phyloP scores from a whole-genome alignment of 208 protist species.

The Leishmania martiniquensis region DNA sequence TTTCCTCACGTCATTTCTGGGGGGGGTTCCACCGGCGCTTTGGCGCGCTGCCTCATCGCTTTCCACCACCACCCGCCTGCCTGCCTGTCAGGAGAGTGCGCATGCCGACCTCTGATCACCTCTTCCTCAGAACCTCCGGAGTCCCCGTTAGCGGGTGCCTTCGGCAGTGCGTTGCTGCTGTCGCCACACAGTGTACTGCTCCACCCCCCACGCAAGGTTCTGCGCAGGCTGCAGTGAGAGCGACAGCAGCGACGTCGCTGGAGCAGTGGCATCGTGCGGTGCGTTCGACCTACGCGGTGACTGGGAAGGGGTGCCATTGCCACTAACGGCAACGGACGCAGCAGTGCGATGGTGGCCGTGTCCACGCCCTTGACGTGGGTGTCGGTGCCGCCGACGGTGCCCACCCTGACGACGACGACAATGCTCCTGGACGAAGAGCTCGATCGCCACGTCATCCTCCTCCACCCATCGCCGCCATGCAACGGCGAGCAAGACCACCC shows the following conservation, averaged over 20 bases:
- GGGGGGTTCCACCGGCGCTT: not conserved
- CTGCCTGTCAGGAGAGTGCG: not conserved
- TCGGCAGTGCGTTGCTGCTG: conserved; percentile 1
- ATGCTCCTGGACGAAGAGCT: conserved; percentile 20
- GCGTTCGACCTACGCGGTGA: not conserved
- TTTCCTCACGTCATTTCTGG: not conserved
- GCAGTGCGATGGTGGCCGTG: not conserved
- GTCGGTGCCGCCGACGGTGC: not conserved
- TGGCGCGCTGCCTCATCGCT: not conserved
- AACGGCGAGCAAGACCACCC: conserved; percentile 35
- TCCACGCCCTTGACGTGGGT: not conserved
- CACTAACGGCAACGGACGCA: not conserved
- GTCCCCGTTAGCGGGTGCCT: not conserved
- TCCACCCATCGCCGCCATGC: conserved; percentile 33
- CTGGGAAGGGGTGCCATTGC: not conserved
- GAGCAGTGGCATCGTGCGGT: not conserved
- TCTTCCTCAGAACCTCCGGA: not conserved
- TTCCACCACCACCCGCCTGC: too few relatives aligned
- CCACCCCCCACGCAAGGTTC: conserved; percentile 9
- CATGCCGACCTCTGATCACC: not conserved
- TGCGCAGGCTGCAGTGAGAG: not conserved
- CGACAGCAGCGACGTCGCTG: not conserved
- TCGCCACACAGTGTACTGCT: conserved; percentile 6
- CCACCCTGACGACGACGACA: not conserved
- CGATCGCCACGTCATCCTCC: conserved; percentile 37